These are phyloP conservation scores for Xylaria sp. DNA, from an alignment of 495 filamentous ascomycete species.

Conservation along the genomic window DNA sequence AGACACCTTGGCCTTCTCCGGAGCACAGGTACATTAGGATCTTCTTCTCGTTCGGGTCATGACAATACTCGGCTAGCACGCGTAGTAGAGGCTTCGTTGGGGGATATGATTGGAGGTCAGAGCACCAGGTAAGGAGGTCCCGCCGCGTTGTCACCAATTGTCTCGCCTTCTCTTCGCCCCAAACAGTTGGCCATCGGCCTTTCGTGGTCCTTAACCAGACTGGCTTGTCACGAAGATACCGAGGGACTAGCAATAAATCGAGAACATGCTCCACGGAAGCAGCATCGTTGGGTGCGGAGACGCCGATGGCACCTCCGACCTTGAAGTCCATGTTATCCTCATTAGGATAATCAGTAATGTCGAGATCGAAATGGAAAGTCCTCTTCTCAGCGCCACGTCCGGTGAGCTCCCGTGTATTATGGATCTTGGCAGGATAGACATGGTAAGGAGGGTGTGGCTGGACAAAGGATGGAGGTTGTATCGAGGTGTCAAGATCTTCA, in stretches of 20 bases:
- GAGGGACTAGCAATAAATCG: slow-evolving; percentile 77
- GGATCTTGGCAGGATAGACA: slow-evolving; percentile 84
- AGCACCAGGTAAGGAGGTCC: slow-evolving; percentile 93
- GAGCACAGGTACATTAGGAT: slow-evolving; percentile 84
- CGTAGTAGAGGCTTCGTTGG: slow-evolving; percentile 90
- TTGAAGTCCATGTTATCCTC: slow-evolving; percentile 91
- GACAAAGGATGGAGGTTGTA: slow-evolving; percentile 85
- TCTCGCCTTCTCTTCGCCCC: slow-evolving; percentile 88
- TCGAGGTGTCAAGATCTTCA: slow-evolving; percentile 53
- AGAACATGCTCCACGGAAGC: slow-evolving; percentile 83
- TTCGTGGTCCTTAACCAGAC: slow-evolving; percentile 76
- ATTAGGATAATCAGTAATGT: slow-evolving; percentile 92
- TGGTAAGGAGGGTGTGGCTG: slow-evolving; percentile 94
- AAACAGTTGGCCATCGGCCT: slow-evolving; percentile 96
- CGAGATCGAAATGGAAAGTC: slow-evolving; percentile 96
- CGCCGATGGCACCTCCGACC: slow-evolving; percentile 93
- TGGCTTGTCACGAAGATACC: slow-evolving; percentile 79
- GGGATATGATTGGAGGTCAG: slow-evolving; percentile 89
- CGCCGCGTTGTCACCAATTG: slow-evolving; percentile 86
- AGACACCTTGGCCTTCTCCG: slow-evolving; percentile 89
- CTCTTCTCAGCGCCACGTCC: slow-evolving; percentile 92
- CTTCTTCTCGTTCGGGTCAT: slow-evolving; percentile 81
- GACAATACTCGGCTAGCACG: slow-evolving; percentile 83
- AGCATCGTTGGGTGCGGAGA: slow-evolving; percentile 84
- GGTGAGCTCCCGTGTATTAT: slow-evolving; percentile 84